phyloP scores from a whole-genome alignment of 2,329 filamentous ascomycete genomes.

The Colletotrichum sidae region DNA sequence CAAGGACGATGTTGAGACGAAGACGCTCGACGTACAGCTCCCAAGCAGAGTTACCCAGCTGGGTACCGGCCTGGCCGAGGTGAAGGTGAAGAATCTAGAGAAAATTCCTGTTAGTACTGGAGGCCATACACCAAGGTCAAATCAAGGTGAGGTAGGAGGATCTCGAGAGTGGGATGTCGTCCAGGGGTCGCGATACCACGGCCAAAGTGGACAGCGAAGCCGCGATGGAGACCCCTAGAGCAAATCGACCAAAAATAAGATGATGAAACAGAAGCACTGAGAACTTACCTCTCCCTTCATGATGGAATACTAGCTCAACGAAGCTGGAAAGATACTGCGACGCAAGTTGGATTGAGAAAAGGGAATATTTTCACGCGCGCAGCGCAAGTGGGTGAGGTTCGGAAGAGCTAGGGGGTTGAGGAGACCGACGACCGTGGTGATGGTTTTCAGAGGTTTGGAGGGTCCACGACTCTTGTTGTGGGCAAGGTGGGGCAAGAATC shows the following conservation, averaged over 20 bases:
- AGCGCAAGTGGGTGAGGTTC: constrained; percentile 45
- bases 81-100: constrained; percentile 72
- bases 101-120: constrained; percentile 17
- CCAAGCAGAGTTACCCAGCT: constrained; percentile 82
- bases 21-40: constrained; percentile 71
- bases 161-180: constrained; percentile 8
- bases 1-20: constrained; percentile 6
- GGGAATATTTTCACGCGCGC: constrained; percentile 48
- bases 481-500: constrained; percentile 44
- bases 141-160: constrained; percentile 8
- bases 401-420: constrained; percentile 43
- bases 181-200: constrained; percentile 23
- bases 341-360: constrained; percentile 37
- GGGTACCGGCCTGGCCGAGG: constrained; percentile 76
- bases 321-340: constrained; percentile 39
- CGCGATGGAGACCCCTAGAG: constrained; percentile 19
- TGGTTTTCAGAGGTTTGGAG: constrained; percentile 48
- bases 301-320: constrained; percentile 45
- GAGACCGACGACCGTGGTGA: constrained; percentile 41
- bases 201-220: constrained; percentile 25
- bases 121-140: constrained; percentile 9
- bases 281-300: constrained; percentile 69
- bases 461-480: constrained; percentile 40
- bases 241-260: constrained; percentile 21
- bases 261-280: background rate